These are phyloP conservation scores for Diaporthe sp. DNA, from an alignment of 2,329 filamentous ascomycete species.

Conservation along the genomic window DNA sequence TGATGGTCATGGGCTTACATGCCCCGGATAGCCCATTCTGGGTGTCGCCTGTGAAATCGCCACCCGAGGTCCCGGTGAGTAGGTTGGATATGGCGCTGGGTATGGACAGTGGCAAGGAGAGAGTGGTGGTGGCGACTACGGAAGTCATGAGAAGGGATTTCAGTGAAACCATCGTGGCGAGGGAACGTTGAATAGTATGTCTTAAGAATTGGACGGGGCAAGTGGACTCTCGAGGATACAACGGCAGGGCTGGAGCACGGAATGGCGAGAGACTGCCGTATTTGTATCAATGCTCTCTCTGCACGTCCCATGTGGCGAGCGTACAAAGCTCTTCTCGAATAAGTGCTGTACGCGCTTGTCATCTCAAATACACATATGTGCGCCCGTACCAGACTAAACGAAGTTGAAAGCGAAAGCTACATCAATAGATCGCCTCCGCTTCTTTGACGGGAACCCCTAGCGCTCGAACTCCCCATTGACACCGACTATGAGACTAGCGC, in stretches of 20 bases:
- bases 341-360: no score
- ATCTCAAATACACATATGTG: neutral
- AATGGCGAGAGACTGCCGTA: neutral
- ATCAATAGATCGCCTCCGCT: neutral
- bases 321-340: no score
- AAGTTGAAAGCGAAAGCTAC: neutral
- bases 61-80: neutral
- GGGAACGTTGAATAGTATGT: neutral
- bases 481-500: neutral
- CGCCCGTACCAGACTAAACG: neutral
- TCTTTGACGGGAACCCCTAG: neutral
- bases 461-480: neutral
- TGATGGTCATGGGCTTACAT: conserved; percentile 44
- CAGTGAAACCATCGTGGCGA: neutral
- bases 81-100: neutral
- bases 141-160: neutral
- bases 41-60: conserved; percentile 7
- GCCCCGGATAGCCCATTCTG: conserved; percentile 31
- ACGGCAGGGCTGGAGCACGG: neutral
- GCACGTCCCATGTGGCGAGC: no score
- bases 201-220: no score
- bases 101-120: neutral
- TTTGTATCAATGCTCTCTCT: neutral
- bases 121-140: neutral
- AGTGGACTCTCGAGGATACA: accelerated